phyloP scores from a whole-genome alignment of 192 early-diverging fungal species.

The Coemansia sp. region DNA sequence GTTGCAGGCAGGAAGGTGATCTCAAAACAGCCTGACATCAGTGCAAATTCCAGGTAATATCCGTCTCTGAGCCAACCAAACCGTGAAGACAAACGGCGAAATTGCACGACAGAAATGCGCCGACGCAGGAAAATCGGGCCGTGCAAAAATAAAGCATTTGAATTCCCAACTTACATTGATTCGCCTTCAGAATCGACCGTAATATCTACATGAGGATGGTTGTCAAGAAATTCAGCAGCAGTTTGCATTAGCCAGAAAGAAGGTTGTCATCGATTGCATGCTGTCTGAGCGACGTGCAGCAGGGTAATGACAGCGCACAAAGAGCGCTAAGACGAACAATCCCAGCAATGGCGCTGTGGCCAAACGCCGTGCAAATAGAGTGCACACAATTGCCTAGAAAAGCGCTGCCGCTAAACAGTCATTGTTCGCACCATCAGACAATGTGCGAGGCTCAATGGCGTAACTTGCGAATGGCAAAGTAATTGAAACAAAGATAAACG shows the following conservation, averaged over 20 bases:
- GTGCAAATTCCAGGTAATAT: conserved; percentile 3
- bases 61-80: neutral
- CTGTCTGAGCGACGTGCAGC: neutral
- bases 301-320: conserved; percentile 1
- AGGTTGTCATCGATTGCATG: neutral
- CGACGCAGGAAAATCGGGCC: neutral
- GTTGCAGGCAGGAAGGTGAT: neutral
- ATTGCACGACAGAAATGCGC: neutral
- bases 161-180: conserved; percentile 58
- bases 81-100: neutral
- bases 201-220: conserved; percentile 49
- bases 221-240: neutral
- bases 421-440: neutral
- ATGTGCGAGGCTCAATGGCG: neutral
- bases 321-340: neutral
- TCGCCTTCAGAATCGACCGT: conserved; percentile 65
- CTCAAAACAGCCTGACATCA: conserved; percentile 8
- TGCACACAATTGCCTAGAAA: neutral
- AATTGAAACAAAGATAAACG: conserved; percentile 8
- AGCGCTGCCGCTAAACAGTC: neutral
- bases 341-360: neutral
- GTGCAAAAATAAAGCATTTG: neutral
- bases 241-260: neutral
- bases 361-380: neutral
- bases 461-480: neutral